phyloP scores from a whole-genome alignment of 345 rosid genomes.

The Alliaria petiolata region DNA sequence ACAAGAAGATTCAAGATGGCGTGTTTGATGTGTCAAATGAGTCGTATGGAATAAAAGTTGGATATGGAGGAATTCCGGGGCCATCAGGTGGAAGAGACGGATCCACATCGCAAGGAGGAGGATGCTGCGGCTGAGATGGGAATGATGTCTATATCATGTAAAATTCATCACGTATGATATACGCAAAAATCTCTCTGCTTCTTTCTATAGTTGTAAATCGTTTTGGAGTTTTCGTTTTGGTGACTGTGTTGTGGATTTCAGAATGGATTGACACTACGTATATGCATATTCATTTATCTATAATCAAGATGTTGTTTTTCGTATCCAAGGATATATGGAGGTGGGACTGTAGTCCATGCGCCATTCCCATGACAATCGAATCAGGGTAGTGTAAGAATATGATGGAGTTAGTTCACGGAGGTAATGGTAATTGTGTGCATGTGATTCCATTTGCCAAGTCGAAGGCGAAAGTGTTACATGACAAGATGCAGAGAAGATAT shows the following conservation, averaged over 20 bases:
- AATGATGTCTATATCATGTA: slow-evolving; percentile 10
- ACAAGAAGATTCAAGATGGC: slow-evolving; percentile 97
- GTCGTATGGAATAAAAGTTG: slow-evolving; percentile 97
- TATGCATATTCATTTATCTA: slow-evolving; percentile 7
- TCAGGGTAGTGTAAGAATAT: no score
- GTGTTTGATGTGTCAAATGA: slow-evolving; percentile 96
- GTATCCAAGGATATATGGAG: background rate
- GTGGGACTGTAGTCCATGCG: background rate
- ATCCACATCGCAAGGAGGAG: slow-evolving; percentile 71
- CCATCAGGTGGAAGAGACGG: slow-evolving; percentile 93
- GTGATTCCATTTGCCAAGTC: slow-evolving; percentile 11
- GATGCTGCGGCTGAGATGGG: slow-evolving; percentile 74
- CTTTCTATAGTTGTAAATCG: slow-evolving; percentile 25
- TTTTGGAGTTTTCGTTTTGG: slow-evolving; percentile 11
- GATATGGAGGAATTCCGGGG: slow-evolving; percentile 94
- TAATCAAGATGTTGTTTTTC: slow-evolving; percentile 10
- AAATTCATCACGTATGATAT: slow-evolving; percentile 9
- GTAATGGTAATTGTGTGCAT: no score
- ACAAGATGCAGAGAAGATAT: no score
- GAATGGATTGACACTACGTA: background rate
- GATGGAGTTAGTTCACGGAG: background rate
- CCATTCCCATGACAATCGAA: background rate
- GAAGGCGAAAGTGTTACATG: background rate
- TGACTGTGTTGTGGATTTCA: slow-evolving; percentile 14
- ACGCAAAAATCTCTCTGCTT: slow-evolving; percentile 10